Evolutionary conservation across 306 rosid genomes (phyloP).

Genomic region (Canavalia gladiata): DNA sequence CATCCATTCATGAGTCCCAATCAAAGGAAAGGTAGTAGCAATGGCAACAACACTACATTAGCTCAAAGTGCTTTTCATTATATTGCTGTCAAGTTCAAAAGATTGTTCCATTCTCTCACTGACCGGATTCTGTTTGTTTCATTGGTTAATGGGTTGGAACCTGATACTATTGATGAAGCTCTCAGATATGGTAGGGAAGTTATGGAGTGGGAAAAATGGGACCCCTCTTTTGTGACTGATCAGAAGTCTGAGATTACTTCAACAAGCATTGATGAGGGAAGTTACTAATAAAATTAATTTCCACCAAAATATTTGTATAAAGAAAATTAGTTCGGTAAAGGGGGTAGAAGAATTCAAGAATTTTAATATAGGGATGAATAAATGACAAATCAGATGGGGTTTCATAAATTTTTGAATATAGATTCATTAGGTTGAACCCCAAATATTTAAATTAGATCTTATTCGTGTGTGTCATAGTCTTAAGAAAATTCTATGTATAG

Average conservation of each 20-base stretch:
- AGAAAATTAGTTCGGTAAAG: constrained; percentile 26
- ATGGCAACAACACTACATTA: constrained; percentile 57
- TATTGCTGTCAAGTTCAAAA: constrained; percentile 81
- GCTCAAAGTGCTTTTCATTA: constrained; percentile 73
- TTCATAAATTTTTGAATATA: constrained; percentile 34
- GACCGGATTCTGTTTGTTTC: constrained; percentile 73
- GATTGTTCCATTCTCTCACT: constrained; percentile 58
- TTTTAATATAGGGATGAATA: background rate
- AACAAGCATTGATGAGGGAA: constrained; percentile 61
- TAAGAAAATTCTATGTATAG: constrained; percentile 40
- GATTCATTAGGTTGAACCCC: constrained; percentile 35
- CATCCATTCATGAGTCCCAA: constrained; percentile 57
- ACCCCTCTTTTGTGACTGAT: constrained; percentile 53
- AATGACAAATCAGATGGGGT: constrained; percentile 6
- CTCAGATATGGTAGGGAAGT: constrained; percentile 81
- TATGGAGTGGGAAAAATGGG: constrained; percentile 66
- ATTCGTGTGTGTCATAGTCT: background rate
- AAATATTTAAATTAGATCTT: background rate
- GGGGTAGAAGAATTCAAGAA: constrained; percentile 31
- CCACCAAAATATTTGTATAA: constrained; percentile 32
- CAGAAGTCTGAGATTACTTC: constrained; percentile 55
- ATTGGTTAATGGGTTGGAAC: constrained; percentile 68
- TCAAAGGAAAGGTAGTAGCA: constrained; percentile 41
- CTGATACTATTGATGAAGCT: constrained; percentile 74
- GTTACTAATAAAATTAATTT: constrained; percentile 41